A percentile compares a stretch with the other conserved stretches of the same genome.
Evolutionary conservation across 306 rosid species (phyloP).

Genomic region (Cucurbita argyrosperma): DNA sequence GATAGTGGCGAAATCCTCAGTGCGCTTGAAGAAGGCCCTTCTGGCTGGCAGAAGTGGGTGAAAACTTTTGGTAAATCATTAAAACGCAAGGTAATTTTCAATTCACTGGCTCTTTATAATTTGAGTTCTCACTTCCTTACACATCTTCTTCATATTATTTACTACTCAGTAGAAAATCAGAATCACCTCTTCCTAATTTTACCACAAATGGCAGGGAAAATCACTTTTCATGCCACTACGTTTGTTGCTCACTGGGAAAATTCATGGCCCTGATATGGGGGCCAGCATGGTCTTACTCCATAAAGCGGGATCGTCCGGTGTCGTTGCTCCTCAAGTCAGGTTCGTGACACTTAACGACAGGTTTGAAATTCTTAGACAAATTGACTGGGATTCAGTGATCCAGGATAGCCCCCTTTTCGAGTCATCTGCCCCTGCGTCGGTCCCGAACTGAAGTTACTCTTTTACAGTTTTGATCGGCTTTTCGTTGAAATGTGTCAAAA

Average conservation of each 20-base stretch:
- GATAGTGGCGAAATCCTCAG: conserved; percentile 51
- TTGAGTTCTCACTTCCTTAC: background rate
- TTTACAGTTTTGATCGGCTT: background rate
- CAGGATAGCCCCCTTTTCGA: conserved; percentile 32
- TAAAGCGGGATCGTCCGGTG: conserved; percentile 39
- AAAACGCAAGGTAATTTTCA: conserved; percentile 62
- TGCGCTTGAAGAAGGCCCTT: conserved; percentile 78
- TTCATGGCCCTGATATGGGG: conserved; percentile 78
- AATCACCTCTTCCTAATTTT: conserved; percentile 18
- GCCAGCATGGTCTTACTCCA: conserved; percentile 43
- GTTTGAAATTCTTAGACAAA: conserved; percentile 37
- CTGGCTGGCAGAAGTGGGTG: conserved; percentile 97
- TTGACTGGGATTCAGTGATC: conserved; percentile 58
- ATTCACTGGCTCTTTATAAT: background rate
- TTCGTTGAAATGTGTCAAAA: background rate
- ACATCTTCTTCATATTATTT: background rate
- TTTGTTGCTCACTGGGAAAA: conserved; percentile 74
- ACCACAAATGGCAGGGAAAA: conserved; percentile 45
- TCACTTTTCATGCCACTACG: conserved; percentile 93
- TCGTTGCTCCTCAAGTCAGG: conserved; percentile 40
- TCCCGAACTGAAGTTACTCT: conserved; percentile 12
- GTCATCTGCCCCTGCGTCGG: conserved; percentile 24
- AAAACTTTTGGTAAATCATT: conserved; percentile 75
- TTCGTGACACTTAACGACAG: conserved; percentile 51
- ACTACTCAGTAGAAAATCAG: background rate